Evolutionary conservation across 2,329 filamentous ascomycete species (phyloP).

Genomic region (Fusarium beomiforme): DNA sequence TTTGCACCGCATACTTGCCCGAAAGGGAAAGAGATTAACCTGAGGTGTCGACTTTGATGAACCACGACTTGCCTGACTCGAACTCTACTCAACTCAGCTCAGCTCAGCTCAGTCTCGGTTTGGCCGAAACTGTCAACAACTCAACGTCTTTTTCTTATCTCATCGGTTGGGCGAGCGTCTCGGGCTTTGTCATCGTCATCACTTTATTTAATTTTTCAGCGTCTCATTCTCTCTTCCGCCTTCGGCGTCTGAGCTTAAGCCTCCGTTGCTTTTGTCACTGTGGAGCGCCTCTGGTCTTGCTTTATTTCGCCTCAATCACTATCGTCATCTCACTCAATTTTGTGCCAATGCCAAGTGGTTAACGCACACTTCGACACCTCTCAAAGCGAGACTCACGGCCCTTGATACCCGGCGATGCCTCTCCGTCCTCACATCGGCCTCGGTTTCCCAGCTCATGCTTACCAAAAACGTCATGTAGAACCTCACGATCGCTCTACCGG

Average conservation of each 20-base stretch:
- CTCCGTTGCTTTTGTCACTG: constrained; percentile 2
- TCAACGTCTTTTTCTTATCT: background rate
- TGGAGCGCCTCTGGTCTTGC: background rate
- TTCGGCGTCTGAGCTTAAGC: background rate
- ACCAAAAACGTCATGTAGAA: constrained; percentile 57
- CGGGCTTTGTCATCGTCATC: constrained; percentile 14
- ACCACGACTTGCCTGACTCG: constrained; percentile 24
- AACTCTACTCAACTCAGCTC: background rate
- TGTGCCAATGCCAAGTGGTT: constrained; percentile 39
- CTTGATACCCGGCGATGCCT: constrained; percentile 45
- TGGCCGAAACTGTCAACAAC: constrained; percentile 4
- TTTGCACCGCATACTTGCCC: constrained; percentile 18
- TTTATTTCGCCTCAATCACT: background rate
- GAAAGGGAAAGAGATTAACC: constrained; percentile 24
- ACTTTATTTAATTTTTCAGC: background rate
- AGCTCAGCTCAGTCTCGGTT: constrained; percentile 1
- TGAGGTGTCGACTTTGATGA: constrained; percentile 32
- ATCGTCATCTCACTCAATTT: background rate
- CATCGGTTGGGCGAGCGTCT: constrained; percentile 6
- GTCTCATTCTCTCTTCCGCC: background rate
- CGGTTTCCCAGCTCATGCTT: constrained; percentile 42
- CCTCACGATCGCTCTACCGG: constrained; percentile 61
- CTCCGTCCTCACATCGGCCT: constrained; percentile 47
- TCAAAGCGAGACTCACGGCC: background rate
- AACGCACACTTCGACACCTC: background rate